Evolutionary conservation across 345 rosid species (phyloP).

Genomic region (Noccaea caerulescens): DNA sequence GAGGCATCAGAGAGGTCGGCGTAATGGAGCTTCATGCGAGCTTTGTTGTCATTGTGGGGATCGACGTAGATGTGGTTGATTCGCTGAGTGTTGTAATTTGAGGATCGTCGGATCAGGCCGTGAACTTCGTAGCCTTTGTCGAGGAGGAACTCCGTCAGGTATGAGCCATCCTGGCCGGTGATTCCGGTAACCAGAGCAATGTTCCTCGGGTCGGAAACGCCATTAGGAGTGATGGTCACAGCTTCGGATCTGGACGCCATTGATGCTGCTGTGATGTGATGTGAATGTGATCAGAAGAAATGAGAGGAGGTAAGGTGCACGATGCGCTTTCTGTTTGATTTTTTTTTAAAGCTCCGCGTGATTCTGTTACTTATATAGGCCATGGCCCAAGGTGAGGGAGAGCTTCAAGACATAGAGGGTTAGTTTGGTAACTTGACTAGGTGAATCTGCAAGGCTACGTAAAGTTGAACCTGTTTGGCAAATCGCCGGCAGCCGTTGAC

Average conservation of each 20-base stretch:
- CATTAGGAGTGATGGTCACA: slow-evolving; percentile 37
- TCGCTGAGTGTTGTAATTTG: slow-evolving; percentile 97
- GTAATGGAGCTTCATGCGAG: slow-evolving; percentile 89
- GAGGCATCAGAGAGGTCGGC: slow-evolving; percentile 90
- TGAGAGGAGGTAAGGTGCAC: slow-evolving; percentile 15
- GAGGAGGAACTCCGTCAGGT: slow-evolving; percentile 87
- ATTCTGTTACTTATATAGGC: slow-evolving; percentile 1
- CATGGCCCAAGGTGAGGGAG: background rate
- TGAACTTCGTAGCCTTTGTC: slow-evolving; percentile 80
- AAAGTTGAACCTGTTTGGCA: slow-evolving; percentile 26
- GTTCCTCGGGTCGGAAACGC: slow-evolving; percentile 45
- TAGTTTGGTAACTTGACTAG: background rate
- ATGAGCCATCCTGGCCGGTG: slow-evolving; percentile 97
- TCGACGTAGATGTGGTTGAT: slow-evolving; percentile 95
- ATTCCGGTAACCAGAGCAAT: slow-evolving; percentile 88
- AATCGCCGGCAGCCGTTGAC: slow-evolving; percentile 39
- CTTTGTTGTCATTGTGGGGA: slow-evolving; percentile 87
- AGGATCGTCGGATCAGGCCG: slow-evolving; percentile 91
- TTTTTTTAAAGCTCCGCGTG: slow-evolving; percentile 18
- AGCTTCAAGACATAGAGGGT: background rate
- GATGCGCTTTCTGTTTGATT: slow-evolving; percentile 15
- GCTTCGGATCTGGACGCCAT: slow-evolving; percentile 57
- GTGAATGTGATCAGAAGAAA: background rate
- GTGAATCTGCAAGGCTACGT: slow-evolving; percentile 29
- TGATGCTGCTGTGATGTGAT: background rate